Evolutionary conservation across 768 basidiomycete species (phyloP).

Genomic region (Naganishia antarctica): DNA sequence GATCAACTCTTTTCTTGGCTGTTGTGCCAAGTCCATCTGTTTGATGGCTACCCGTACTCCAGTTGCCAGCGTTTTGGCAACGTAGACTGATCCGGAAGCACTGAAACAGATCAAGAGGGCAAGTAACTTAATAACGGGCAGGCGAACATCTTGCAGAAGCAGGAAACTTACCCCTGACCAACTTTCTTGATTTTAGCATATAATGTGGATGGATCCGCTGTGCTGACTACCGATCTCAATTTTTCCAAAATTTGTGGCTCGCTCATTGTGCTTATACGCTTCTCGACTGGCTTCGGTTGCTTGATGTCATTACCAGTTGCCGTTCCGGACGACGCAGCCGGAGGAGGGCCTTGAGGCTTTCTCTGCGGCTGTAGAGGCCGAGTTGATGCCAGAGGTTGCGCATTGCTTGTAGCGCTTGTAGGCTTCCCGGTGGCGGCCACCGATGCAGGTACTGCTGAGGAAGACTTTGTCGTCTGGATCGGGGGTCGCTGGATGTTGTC

Average conservation of each 20-base stretch:
- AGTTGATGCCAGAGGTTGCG: constrained; percentile 11
- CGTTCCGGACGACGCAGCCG: constrained; percentile 29
- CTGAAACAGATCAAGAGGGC: constrained; percentile 51
- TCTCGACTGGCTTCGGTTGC: constrained; percentile 59
- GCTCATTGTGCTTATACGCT: constrained; percentile 91
- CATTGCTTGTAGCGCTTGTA: no score
- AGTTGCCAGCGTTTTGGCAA: constrained; percentile 79
- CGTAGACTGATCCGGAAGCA: constrained; percentile 95
- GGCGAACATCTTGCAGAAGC: neutral
- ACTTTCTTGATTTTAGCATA: constrained; percentile 99
- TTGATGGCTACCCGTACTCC: constrained; percentile 93
- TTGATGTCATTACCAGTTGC: constrained; percentile 38
- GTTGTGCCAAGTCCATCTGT: constrained; percentile 93
- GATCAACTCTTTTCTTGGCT: constrained; percentile 93
- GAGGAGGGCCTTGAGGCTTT: constrained; percentile 33
- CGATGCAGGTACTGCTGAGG: neutral
- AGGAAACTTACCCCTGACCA: constrained; percentile 78
- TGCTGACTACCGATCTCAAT: constrained; percentile 76
- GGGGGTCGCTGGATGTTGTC: neutral
- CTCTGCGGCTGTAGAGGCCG: constrained; percentile 66
- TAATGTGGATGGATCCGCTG: constrained; percentile 77
- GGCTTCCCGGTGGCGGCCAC: neutral
- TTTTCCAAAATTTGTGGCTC: constrained; percentile 99
- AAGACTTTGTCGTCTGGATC: neutral
- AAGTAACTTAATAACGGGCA: no score